Conservation (phyloP, 2,329 filamentous ascomycete genomes). For the Colletotrichum tabaci region DNA sequence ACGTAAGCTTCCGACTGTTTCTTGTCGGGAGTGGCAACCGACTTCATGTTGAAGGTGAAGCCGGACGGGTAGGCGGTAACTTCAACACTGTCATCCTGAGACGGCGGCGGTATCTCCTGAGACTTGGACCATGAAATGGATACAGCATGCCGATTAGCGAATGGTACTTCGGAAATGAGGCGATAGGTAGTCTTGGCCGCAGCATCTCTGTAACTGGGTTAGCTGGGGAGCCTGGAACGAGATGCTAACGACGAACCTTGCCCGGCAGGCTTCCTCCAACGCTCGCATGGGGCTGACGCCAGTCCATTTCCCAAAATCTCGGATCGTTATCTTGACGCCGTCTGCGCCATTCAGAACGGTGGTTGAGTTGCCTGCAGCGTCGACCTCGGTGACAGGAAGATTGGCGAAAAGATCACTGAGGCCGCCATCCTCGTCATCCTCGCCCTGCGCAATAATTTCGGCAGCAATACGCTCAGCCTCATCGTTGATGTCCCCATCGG, state of each 20-base stretch:
- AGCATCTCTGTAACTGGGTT: constrained; percentile 70
- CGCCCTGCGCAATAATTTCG: constrained; percentile 70
- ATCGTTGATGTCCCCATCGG: constrained; percentile 64
- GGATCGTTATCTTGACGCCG: constrained; percentile 72
- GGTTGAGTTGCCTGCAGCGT: constrained; percentile 70
- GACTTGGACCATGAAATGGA: constrained; percentile 85
- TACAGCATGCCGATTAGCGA: constrained; percentile 82
- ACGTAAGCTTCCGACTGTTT: constrained; percentile 91
- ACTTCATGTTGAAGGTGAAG: constrained; percentile 80
- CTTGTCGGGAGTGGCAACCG: constrained; percentile 79
- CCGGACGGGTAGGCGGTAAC: constrained; percentile 62
- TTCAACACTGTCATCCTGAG: constrained; percentile 57
- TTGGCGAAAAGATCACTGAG: constrained; percentile 72
- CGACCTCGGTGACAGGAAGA: constrained; percentile 73
- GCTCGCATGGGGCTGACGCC: constrained; percentile 83
- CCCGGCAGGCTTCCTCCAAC: constrained; percentile 89
- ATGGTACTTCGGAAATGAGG: constrained; percentile 79
- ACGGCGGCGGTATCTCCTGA: constrained; percentile 66
- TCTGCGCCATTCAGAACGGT: constrained; percentile 68
- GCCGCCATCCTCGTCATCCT: constrained; percentile 69
- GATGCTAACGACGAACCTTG: constrained; percentile 68
- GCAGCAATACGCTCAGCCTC: constrained; percentile 73
- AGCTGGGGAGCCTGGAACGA: background rate
- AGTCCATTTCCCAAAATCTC: constrained; percentile 88
- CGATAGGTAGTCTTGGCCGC: constrained; percentile 77